A percentile compares a stretch with the other conserved stretches of the same genome.
These are phyloP conservation scores for Metschnikowia koreensis DNA, from an alignment of 805 yeast genomes.

Conservation along the genomic window DNA sequence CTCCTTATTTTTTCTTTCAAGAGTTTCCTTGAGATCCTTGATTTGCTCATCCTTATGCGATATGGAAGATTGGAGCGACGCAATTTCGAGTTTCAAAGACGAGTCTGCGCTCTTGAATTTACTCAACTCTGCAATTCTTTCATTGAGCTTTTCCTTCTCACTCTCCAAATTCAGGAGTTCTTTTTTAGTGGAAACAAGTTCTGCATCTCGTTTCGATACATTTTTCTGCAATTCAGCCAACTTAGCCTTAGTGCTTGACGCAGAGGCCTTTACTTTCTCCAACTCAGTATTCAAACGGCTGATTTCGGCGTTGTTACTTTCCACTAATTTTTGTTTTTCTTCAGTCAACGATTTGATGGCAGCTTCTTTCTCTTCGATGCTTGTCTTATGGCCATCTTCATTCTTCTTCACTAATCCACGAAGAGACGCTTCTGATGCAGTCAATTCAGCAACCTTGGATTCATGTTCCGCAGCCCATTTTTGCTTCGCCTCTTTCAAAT, in stretches of 20 bases:
- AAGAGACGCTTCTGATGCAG: constrained; percentile 14
- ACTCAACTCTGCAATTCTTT: constrained; percentile 28
- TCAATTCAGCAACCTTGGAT: constrained; percentile 8
- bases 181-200: constrained; percentile 21
- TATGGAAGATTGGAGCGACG: constrained; percentile 44
- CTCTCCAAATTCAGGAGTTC: constrained; percentile 20
- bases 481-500: constrained; percentile 17
- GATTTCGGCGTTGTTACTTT: background rate
- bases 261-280: background rate
- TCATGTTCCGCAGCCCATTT: constrained; percentile 17
- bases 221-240: constrained; percentile 15
- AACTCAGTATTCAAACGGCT: constrained; percentile 5
- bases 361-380: background rate
- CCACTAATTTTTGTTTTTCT: background rate
- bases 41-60: constrained; percentile 45
- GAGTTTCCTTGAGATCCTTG: constrained; percentile 33
- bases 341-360: background rate
- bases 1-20: constrained; percentile 34
- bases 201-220: constrained; percentile 10
- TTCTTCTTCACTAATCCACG: constrained; percentile 17
- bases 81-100: constrained; percentile 48
- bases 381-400: constrained; percentile 17
- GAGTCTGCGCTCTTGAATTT: constrained; percentile 39
- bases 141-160: constrained; percentile 42
- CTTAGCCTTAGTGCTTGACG: constrained; percentile 18